These are phyloP conservation scores for Talaromyces sp. DNA, from an alignment of 2,329 filamentous ascomycete genomes.

Conservation along the genomic window DNA sequence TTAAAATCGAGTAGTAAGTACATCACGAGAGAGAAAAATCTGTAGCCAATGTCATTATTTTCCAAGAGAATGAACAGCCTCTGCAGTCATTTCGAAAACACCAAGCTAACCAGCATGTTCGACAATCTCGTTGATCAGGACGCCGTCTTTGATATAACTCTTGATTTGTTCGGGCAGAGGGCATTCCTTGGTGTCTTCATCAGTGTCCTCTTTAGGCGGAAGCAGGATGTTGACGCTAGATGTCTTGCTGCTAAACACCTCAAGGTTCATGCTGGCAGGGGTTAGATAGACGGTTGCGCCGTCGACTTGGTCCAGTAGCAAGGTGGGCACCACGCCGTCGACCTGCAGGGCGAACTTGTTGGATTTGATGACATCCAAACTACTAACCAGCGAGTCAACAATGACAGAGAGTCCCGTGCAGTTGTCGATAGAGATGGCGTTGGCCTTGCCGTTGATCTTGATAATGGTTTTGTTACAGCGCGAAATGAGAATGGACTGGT, in stretches of 20 bases:
- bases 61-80: not conserved
- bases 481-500: slow-evolving; percentile 86
- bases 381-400: slow-evolving; percentile 82
- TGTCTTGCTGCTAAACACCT: slow-evolving; percentile 87
- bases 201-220: slow-evolving; percentile 58
- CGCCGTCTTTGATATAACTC: slow-evolving; percentile 70
- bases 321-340: slow-evolving; percentile 75
- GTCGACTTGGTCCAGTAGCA: slow-evolving; percentile 90
- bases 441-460: slow-evolving; percentile 86
- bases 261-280: slow-evolving; percentile 69
- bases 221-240: slow-evolving; percentile 83
- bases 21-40: not conserved
- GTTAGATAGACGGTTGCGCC: slow-evolving; percentile 82
- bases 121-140: slow-evolving; percentile 87
- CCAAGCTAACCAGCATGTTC: slow-evolving; percentile 71
- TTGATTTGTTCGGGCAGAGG: slow-evolving; percentile 87
- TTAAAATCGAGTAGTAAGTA: not conserved
- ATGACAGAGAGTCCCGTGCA: slow-evolving; percentile 77
- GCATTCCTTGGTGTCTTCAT: slow-evolving; percentile 80
- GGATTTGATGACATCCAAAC: slow-evolving; percentile 91
- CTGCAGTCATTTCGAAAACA: not conserved
- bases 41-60: not conserved
- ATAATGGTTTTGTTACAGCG: slow-evolving; percentile 88
- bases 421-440: slow-evolving; percentile 95
- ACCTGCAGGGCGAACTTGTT: slow-evolving; percentile 94